Percentiles rank a stretch among this genome's conserved stretches.
Conservation (phyloP, 768 basidiomycete genomes). For the Gyrodon lividus region DNA sequence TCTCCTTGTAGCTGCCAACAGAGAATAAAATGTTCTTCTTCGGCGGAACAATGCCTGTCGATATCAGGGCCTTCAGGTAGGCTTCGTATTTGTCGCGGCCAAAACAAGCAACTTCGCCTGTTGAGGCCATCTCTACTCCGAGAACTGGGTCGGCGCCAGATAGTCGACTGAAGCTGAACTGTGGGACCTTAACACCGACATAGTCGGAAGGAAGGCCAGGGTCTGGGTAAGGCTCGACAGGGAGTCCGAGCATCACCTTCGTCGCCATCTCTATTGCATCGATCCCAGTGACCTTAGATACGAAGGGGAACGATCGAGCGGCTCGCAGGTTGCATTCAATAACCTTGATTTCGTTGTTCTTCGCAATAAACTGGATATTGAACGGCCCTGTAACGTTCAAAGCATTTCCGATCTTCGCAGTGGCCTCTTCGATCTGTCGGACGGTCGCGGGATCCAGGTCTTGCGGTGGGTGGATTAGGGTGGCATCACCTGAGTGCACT, state of each 20-base stretch:
- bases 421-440: constrained; percentile 93
- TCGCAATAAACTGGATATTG: constrained; percentile 99
- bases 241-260: constrained; percentile 93
- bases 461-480: constrained; percentile 96
- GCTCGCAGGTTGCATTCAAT: constrained; percentile 99
- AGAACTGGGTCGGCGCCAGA: constrained; percentile 97
- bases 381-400: constrained; percentile 97
- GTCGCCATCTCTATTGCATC: constrained; percentile 99
- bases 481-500: constrained; percentile 98
- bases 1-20: constrained; percentile 95
- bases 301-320: constrained; percentile 97
- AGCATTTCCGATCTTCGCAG: constrained; percentile 95
- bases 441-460: constrained; percentile 97
- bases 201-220: constrained; percentile 86
- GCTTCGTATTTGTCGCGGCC: constrained; percentile 98
- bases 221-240: constrained; percentile 89
- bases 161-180: constrained; percentile 96
- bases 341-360: constrained; percentile 99
- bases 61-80: constrained; percentile 94
- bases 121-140: constrained; percentile 99
- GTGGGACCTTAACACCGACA: constrained; percentile 99
- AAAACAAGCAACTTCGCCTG: constrained; percentile 98
- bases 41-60: constrained; percentile 91
- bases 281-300: constrained; percentile 96
- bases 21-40: constrained; percentile 98